Conservation (phyloP, 2,329 filamentous ascomycete genomes). For the Penicillium sp. region DNA sequence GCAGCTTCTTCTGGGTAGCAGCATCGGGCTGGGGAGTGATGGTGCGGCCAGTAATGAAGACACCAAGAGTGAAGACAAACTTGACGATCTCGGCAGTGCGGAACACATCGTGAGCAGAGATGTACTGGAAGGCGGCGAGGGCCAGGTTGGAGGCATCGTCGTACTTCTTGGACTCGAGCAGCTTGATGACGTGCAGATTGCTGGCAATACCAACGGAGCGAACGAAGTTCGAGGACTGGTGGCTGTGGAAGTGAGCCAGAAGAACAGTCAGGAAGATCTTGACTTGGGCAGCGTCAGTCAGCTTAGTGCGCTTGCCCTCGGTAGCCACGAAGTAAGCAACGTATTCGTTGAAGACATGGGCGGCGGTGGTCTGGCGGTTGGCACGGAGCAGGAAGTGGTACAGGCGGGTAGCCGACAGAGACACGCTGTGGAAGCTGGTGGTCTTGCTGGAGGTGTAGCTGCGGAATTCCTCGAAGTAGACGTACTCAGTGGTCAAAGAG, state of each 20-base stretch:
- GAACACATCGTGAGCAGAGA: conserved; percentile 34
- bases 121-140: conserved; percentile 34
- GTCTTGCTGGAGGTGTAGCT: conserved; percentile 39
- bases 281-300: conserved; percentile 28
- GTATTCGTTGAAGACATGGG: conserved; percentile 33
- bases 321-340: conserved; percentile 33
- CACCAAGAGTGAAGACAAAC: conserved; percentile 37
- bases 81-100: conserved; percentile 31
- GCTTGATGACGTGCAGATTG: conserved; percentile 25
- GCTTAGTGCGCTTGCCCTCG: conserved; percentile 33
- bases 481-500: conserved; percentile 45
- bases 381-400: conserved; percentile 32
- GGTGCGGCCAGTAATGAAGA: conserved; percentile 39
- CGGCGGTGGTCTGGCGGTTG: conserved; percentile 25
- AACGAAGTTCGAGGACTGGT: conserved; percentile 35
- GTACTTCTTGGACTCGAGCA: conserved; percentile 32
- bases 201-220: conserved; percentile 42
- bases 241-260: conserved; percentile 36
- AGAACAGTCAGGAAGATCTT: conserved; percentile 35
- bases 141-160: conserved; percentile 37
- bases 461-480: conserved; percentile 44
- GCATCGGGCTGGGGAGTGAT: conserved; percentile 36
- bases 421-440: conserved; percentile 38
- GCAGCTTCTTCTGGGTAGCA: conserved; percentile 39
- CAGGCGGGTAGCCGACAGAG: conserved; percentile 36